A percentile compares a stretch with the other conserved stretches of the same genome.
Evolutionary conservation across 208 protist species (phyloP).

Genomic region (Tritrichomonas musculus): DNA sequence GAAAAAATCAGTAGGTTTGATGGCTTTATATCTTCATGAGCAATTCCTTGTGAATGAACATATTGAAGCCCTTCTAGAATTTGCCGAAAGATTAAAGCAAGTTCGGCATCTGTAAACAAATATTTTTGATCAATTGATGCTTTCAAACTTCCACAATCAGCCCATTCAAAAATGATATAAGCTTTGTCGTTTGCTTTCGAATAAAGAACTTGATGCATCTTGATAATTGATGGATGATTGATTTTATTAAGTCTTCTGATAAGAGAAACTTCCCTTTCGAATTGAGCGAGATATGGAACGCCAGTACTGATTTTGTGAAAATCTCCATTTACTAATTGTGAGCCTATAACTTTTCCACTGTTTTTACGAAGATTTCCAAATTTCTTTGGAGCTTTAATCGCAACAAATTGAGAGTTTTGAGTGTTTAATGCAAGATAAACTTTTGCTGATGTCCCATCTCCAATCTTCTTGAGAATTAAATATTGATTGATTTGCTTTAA

Average conservation of each 20-base stretch:
- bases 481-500: constrained; percentile 15
- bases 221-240: neutral
- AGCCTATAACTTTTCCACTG: too few species aligned
- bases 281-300: neutral
- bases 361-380: too few species aligned
- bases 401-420: neutral
- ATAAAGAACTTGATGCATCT: neutral
- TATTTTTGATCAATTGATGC: neutral
- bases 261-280: neutral
- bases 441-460: neutral
- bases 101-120: neutral
- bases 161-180: neutral
- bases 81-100: neutral
- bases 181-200: neutral
- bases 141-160: neutral
- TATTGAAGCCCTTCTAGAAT: neutral
- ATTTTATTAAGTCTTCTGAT: constrained; percentile 3
- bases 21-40: constrained; percentile 3
- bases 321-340: too few species aligned
- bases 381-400: neutral
- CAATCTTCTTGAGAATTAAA: neutral
- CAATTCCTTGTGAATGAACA: neutral
- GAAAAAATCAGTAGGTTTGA: constrained; percentile 13
- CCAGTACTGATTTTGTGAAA: too few species aligned
- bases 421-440: neutral